These are phyloP conservation scores for Dunaliella salina DNA, from an alignment of 163 green algal species.

Conservation along the genomic window DNA sequence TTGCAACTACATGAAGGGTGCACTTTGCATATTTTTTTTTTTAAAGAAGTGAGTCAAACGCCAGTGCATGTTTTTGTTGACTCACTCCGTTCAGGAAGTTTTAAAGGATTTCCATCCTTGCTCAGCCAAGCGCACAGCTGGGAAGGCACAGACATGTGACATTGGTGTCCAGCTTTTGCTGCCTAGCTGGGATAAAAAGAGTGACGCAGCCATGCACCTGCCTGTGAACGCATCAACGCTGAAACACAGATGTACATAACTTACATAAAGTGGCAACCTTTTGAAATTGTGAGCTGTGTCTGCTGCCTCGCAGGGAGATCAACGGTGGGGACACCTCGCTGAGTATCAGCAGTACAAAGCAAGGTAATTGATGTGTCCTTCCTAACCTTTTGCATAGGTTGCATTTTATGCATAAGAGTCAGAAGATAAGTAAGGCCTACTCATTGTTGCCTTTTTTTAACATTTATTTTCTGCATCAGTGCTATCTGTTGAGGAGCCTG, in stretches of 20 bases:
- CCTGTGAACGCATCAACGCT: too few species aligned
- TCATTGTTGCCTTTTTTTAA: too few species aligned
- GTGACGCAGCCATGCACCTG: not conserved
- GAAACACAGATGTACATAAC: not conserved
- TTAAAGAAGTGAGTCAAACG: too few species aligned
- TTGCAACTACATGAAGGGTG: too few species aligned
- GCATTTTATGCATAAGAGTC: too few species aligned
- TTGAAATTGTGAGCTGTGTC: not conserved
- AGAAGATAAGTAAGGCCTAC: too few species aligned
- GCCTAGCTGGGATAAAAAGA: not conserved
- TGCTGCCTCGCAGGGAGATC: slow-evolving; percentile 16
- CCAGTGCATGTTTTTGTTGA: too few species aligned
- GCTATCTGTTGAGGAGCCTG: too few species aligned
- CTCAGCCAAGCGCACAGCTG: not conserved
- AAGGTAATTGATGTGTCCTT: not conserved
- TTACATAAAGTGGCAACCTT: not conserved
- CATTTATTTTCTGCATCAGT: too few species aligned
- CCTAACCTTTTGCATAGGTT: too few species aligned
- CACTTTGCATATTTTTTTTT: too few species aligned
- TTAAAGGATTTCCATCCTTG: not conserved
- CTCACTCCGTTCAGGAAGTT: too few species aligned
- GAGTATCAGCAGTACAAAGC: slow-evolving; percentile 55
- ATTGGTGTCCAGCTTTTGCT: not conserved
- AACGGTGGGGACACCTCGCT: slow-evolving; percentile 52
- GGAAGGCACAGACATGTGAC: not conserved